Conservation (phyloP, 805 yeast species). For the Soucietia sequanensis region DNA sequence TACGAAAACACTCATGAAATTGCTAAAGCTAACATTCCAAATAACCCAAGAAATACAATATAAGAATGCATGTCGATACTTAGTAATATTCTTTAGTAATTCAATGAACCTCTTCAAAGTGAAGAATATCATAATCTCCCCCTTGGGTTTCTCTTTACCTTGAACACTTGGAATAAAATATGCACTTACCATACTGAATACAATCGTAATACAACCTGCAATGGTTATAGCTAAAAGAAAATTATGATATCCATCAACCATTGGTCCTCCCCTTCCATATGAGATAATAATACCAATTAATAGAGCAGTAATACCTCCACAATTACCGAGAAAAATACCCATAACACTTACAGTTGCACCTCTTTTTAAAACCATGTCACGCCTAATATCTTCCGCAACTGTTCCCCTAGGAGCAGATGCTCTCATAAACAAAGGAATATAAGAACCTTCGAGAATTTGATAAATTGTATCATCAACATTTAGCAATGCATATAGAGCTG, state of each 20-base stretch:
- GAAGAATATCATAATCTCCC: constrained; percentile 21
- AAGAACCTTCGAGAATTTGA: constrained; percentile 39
- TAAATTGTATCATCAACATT: constrained; percentile 27
- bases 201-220: constrained; percentile 36
- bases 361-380: constrained; percentile 25
- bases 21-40: constrained; percentile 38
- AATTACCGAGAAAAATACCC: constrained; percentile 34
- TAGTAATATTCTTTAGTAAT: constrained; percentile 21
- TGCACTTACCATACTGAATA: constrained; percentile 21
- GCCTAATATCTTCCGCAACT: too few relatives aligned
- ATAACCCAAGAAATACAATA: constrained; percentile 41
- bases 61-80: constrained; percentile 33
- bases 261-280: constrained; percentile 21
- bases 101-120: constrained; percentile 22
- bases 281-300: constrained; percentile 38
- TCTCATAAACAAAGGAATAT: constrained; percentile 41
- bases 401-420: constrained; percentile 13
- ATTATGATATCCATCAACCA: constrained; percentile 26
- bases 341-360: constrained; percentile 37
- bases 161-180: constrained; percentile 29
- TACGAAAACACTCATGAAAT: constrained; percentile 34
- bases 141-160: constrained; percentile 24
- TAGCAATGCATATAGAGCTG: constrained; percentile 31
- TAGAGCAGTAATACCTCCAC: constrained; percentile 38
- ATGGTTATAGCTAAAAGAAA: constrained; percentile 38